A percentile compares a stretch with the other conserved stretches of the same genome.
phyloP scores from a whole-genome alignment of 768 basidiomycete species.

The Lentinula aciculospora region DNA sequence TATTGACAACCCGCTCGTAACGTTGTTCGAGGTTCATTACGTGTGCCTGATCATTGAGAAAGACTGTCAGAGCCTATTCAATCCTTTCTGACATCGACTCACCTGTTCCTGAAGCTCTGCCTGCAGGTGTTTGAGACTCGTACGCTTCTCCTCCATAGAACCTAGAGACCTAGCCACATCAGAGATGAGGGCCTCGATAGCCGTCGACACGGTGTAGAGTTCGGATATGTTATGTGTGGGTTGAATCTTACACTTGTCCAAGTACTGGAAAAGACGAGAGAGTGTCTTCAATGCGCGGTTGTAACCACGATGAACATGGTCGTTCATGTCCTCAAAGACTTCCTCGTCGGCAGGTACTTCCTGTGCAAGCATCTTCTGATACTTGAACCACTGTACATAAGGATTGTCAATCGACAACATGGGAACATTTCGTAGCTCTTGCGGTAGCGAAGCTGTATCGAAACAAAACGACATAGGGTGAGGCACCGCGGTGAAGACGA shows the following conservation, averaged over 20 bases:
- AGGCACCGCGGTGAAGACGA: constrained; percentile 17
- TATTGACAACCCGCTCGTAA: constrained; percentile 8
- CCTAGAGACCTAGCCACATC: constrained; percentile 10
- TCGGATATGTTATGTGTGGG: constrained; percentile 10
- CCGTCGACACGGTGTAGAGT: constrained; percentile 8
- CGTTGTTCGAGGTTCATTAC: constrained; percentile 6
- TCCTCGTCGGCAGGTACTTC: neutral
- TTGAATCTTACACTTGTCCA: constrained; percentile 11
- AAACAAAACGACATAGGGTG: constrained; percentile 15
- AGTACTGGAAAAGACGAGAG: constrained; percentile 10
- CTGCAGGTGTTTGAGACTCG: constrained; percentile 7
- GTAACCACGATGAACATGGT: neutral
- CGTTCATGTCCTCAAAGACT: neutral
- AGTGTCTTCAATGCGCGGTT: constrained; percentile 8
- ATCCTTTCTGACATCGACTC: neutral
- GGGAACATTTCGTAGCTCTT: constrained; percentile 5
- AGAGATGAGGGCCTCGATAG: constrained; percentile 12
- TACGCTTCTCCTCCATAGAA: constrained; percentile 9
- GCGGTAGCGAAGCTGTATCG: constrained; percentile 12
- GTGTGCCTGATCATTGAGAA: neutral
- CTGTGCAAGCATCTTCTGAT: neutral
- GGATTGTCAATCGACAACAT: constrained; percentile 13
- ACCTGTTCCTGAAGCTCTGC: constrained; percentile 3
- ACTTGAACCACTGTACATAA: constrained; percentile 8
- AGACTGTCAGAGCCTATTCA: neutral